Base-by-base conservation (phyloP, 2,329 filamentous ascomycete species). In the Colletotrichum lini region DNA sequence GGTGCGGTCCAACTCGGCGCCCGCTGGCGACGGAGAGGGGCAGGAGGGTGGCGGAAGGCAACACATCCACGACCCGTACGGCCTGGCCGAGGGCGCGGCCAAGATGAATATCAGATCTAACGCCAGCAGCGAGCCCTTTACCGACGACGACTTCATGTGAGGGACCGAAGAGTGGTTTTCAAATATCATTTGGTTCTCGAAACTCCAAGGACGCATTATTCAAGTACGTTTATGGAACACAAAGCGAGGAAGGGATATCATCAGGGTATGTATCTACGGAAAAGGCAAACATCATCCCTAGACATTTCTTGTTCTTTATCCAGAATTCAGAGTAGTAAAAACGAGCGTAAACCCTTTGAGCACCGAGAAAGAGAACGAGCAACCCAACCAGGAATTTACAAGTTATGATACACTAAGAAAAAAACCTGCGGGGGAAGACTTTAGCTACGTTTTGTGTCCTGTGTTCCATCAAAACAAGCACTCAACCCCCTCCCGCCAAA, bases 101-200 rank as follows among this genome's bases (percentile, higher is more conserved):
- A 78, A 80, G 66, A 77, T 87, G 73, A 83, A 82, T 21, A 75
- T 86, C 65, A 63, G 50, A 10, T 54, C 50, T 21, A 66, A 57
- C 64, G 80, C 79, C 10, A 77, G 76, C 52, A 73, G 68, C 35
- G 70, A 78, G 73, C 76, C 72, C 13, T 82, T 78, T 62, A 77
- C 84, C 18, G 84, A 85, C 70, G 84, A 86, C 52, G 80, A 84
- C 70, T 86, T 85, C 21, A 85, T 86, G 84, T 82, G 38, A 50
- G 44, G 30, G 16, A 4, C 9, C 30, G 8, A 35, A 35, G 30
- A 38, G 35, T 12, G 21, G 3, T 38, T 21, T n/a, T 35, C 30
- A 9, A 35, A 35, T 10, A 35, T 8, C 30, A 35, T 35, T 35
- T 9, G 30, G 30, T 35, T 35, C 30, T 9, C 9, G 9, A 9